phyloP scores from a whole-genome alignment of 805 yeast genomes.

The Wickerhamomyces bisporus region DNA sequence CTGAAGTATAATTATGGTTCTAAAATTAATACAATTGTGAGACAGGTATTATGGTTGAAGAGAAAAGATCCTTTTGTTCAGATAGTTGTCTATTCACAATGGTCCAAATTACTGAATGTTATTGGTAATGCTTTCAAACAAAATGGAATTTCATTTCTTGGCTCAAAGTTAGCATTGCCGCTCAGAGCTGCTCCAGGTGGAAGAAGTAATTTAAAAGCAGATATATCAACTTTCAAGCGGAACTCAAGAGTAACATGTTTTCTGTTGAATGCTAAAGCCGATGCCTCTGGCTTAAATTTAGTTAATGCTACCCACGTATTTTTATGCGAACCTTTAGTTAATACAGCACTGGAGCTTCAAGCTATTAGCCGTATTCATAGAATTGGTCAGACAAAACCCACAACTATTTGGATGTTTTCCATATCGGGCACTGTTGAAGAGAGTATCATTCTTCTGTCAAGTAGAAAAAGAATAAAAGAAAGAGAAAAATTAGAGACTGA shows the following conservation, averaged over 20 bases:
- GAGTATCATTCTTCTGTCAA: slow-evolving; percentile 65
- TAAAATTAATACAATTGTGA: slow-evolving; percentile 77
- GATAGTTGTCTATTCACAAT: slow-evolving; percentile 85
- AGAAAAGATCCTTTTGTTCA: slow-evolving; percentile 49
- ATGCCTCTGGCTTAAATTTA: slow-evolving; percentile 86
- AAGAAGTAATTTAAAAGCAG: slow-evolving; percentile 12
- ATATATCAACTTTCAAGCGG: slow-evolving; percentile 56
- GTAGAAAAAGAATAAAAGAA: slow-evolving; percentile 47
- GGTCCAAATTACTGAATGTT: slow-evolving; percentile 68
- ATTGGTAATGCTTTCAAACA: slow-evolving; percentile 60
- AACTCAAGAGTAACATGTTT: slow-evolving; percentile 71
- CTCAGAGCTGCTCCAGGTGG: slow-evolving; percentile 1
- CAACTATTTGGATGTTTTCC: slow-evolving; percentile 90
- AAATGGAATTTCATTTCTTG: slow-evolving; percentile 52
- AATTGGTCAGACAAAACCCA: slow-evolving; percentile 78
- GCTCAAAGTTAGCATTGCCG: slow-evolving; percentile 37
- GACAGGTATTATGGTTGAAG: slow-evolving; percentile 63
- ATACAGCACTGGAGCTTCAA: slow-evolving; percentile 81
- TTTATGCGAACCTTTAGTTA: slow-evolving; percentile 87
- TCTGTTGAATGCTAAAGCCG: slow-evolving; percentile 75
- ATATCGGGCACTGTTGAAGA: slow-evolving; percentile 86
- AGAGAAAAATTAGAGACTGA: slow-evolving; percentile 43
- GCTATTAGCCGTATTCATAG: slow-evolving; percentile 90
- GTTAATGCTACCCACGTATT: slow-evolving; percentile 91
- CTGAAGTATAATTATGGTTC: slow-evolving; percentile 64